Evolutionary conservation across 345 rosid genomes (phyloP), one percentile per base, ranked within the genome.

Genomic region (Gossypium turneri): DNA sequence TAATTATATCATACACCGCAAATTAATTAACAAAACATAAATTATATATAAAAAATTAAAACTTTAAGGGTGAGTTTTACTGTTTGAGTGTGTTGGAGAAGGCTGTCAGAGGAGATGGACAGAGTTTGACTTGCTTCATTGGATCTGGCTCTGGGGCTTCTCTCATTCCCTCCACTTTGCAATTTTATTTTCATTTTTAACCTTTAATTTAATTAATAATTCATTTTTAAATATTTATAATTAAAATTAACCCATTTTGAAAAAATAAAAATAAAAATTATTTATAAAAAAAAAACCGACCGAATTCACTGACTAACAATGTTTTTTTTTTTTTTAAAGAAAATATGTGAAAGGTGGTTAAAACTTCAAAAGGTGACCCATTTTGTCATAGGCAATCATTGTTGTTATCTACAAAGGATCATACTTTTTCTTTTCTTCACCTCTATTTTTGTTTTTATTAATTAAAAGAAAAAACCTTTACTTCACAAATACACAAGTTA

Each of bases 121-220:
- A 59, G 67, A 45, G 73, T 79, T 80, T 77, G 85, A 82, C 87
- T 84, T 84, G 79, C 76, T 71, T 13, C 78, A 64, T 51, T 81
- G 81, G 74, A 81, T 77, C 71, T 68, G 55, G 48, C 56, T 55
- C 69, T 8, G 69, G 6, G n/a, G 43, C 41, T 60, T 69, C 3
- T 76, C 62, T 57, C 57, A 64, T 45, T 66, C 34, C 24, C 50
- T 16, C 22, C 52, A 48, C 24, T 44, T 72, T 59, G 24, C 16
- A 25, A 4, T 44, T 71, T 41, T 10, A 43, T 10, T 29, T 67
- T 50, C 24, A 45, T 57, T 66, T 47, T 66, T 15, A n/a, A 41
- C 2, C 25, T n/a, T 43, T 43, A 34, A 34, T 5, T 34, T 34
- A 5, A 34, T 34, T 34, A 0, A 34, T 34, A 0, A 34, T 34